A percentile compares a stretch with the other conserved stretches of the same genome.
These are phyloP conservation scores for Emmonsia crescens DNA, from an alignment of 2,329 filamentous ascomycete genomes.

Conservation along the genomic window DNA sequence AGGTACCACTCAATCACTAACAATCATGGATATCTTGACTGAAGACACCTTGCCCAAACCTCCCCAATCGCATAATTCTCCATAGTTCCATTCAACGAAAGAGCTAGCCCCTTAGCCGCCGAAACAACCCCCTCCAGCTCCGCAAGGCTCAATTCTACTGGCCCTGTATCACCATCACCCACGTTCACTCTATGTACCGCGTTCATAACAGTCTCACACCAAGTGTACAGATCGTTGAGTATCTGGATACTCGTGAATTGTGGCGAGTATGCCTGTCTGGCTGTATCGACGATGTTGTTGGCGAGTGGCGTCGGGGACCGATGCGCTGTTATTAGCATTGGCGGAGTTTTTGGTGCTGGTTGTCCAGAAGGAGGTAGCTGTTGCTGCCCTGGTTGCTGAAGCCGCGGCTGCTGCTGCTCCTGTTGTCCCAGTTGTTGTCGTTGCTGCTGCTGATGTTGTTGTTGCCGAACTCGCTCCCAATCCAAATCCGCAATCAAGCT, in stretches of 20 bases:
- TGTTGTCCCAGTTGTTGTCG: background rate
- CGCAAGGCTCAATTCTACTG: background rate
- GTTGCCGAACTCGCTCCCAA: background rate
- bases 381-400: background rate
- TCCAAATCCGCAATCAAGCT: constrained; percentile 2
- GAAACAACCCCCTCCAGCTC: background rate
- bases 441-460: background rate
- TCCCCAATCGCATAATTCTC: background rate
- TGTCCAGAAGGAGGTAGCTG: background rate
- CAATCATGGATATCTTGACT: background rate
- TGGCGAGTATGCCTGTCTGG: background rate
- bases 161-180: background rate
- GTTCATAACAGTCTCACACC: background rate
- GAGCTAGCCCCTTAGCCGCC: background rate
- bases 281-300: background rate
- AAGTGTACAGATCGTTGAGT: background rate
- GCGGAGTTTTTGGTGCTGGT: background rate
- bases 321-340: background rate
- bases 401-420: background rate
- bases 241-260: background rate
- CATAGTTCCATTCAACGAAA: background rate
- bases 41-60: background rate
- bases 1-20: background rate
- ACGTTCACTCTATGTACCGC: background rate
- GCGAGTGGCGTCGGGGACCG: background rate